These are phyloP conservation scores for Pyrenula massariospora DNA, from an alignment of 495 filamentous ascomycete species.

Conservation along the genomic window DNA sequence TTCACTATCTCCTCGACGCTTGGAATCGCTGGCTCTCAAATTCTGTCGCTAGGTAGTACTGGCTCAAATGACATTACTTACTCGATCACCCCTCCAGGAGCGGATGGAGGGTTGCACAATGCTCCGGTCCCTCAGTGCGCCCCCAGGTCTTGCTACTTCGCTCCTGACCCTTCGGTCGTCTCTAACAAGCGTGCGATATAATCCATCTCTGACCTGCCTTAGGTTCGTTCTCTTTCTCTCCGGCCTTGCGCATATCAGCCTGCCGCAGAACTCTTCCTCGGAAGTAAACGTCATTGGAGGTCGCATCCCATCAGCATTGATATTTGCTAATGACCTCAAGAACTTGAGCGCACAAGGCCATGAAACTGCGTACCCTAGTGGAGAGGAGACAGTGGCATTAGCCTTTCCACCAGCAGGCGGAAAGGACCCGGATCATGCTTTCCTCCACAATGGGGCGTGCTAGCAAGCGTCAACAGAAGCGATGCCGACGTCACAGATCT, in stretches of 20 bases:
- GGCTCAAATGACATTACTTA: slow-evolving; percentile 22
- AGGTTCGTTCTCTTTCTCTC: slow-evolving; percentile 41
- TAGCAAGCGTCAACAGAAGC: too few relatives aligned
- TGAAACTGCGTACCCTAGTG: slow-evolving; percentile 33
- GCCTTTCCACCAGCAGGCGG: slow-evolving; percentile 26
- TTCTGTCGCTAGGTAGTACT: slow-evolving; percentile 20
- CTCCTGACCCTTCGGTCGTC: not conserved
- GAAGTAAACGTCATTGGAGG: slow-evolving; percentile 31
- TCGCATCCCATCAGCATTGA: slow-evolving; percentile 20
- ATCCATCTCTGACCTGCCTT: too few relatives aligned
- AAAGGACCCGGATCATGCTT: slow-evolving; percentile 26
- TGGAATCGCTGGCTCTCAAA: slow-evolving; percentile 26
- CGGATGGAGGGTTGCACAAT: slow-evolving; percentile 38
- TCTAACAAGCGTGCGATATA: too few relatives aligned
- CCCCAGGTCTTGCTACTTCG: slow-evolving; percentile 8
- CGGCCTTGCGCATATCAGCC: slow-evolving; percentile 35
- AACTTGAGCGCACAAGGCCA: slow-evolving; percentile 36
- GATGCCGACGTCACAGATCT: too few relatives aligned
- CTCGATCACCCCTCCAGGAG: slow-evolving; percentile 26
- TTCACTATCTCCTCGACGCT: slow-evolving; percentile 26
- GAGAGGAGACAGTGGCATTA: slow-evolving; percentile 25
- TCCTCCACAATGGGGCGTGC: slow-evolving; percentile 31
- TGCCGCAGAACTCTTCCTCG: slow-evolving; percentile 25
- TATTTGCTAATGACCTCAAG: slow-evolving; percentile 35
- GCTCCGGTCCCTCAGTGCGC: slow-evolving; percentile 36